Percentiles rank a stretch among this genome's conserved stretches.
Conservation (phyloP, 768 basidiomycete genomes). For the Leucosporidium creatinivorum region DNA sequence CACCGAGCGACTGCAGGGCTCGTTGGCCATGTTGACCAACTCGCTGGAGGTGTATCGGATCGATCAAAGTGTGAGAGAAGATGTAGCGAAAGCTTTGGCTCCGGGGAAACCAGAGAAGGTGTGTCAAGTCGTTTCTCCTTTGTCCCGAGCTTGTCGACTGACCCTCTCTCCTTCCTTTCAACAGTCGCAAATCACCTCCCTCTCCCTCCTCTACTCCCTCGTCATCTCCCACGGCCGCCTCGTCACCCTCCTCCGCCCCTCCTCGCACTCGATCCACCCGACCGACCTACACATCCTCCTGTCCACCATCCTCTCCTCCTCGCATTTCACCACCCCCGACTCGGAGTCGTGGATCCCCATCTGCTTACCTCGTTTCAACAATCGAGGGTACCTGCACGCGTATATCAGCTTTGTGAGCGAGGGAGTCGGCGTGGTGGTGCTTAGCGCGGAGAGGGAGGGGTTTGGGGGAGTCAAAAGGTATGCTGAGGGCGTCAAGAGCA, state of each 20-base stretch:
- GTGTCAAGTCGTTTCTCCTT: background rate
- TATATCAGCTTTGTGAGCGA: conserved; percentile 52
- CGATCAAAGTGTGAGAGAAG: background rate
- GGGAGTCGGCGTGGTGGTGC: conserved; percentile 32
- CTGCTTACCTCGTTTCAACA: conserved; percentile 90
- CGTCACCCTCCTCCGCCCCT: conserved; percentile 78
- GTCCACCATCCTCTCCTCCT: conserved; percentile 71
- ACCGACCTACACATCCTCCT: conserved; percentile 64
- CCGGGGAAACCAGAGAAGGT: conserved; percentile 6
- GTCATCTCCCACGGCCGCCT: conserved; percentile 71
- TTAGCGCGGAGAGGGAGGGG: conserved; percentile 66
- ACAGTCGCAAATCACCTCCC: background rate
- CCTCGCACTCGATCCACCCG: conserved; percentile 81
- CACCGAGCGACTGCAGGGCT: conserved; percentile 69
- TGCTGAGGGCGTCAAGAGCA: conserved; percentile 53
- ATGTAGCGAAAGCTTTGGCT: conserved; percentile 14
- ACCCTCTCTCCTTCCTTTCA: too few relatives aligned
- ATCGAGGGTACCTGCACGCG: conserved; percentile 80
- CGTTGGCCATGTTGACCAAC: conserved; percentile 43
- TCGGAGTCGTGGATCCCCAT: conserved; percentile 90
- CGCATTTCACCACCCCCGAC: conserved; percentile 57
- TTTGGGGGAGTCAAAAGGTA: conserved; percentile 75
- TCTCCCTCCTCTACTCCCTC: conserved; percentile 62
- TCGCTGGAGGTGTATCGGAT: conserved; percentile 22
- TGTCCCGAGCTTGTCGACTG: background rate